phyloP scores from a whole-genome alignment of 2,329 filamentous ascomycete genomes.

The Fusarium longipes region DNA sequence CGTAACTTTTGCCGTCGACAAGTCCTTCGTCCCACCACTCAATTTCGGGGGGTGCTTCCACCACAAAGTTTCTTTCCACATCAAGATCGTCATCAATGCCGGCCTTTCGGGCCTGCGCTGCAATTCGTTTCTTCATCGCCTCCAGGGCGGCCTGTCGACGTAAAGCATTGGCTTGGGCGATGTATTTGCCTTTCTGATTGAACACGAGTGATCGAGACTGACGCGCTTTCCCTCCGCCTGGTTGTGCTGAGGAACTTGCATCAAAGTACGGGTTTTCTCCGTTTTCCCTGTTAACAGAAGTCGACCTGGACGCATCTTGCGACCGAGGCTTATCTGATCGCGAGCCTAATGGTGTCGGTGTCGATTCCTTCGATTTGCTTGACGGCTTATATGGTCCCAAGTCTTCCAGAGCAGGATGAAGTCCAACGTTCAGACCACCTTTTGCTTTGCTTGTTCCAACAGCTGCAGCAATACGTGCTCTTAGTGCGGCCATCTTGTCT shows the following conservation, averaged over 20 bases:
- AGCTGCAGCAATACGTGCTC: conserved; percentile 81
- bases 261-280: conserved; percentile 83
- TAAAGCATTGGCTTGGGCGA: conserved; percentile 90
- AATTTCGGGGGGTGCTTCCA: conserved; percentile 84
- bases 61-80: conserved; percentile 87
- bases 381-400: conserved; percentile 61
- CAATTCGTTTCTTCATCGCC: conserved; percentile 93
- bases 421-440: conserved; percentile 78
- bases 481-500: conserved; percentile 79
- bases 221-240: conserved; percentile 67
- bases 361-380: conserved; percentile 51
- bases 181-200: conserved; percentile 97
- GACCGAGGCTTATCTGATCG: conserved; percentile 30
- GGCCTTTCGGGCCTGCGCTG: conserved; percentile 86
- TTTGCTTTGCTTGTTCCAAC: conserved; percentile 69
- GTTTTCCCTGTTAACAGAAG: conserved; percentile 11
- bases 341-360: conserved; percentile 29
- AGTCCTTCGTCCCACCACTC: conserved; percentile 99
- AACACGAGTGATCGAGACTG: conserved; percentile 84
- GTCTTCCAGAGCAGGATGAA: conserved; percentile 79
- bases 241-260: conserved; percentile 71
- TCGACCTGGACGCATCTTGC: conserved; percentile 40
- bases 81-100: conserved; percentile 92
- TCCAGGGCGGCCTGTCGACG: conserved; percentile 89
- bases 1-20: conserved; percentile 79